Evolutionary conservation across 495 filamentous ascomycete genomes (phyloP), one percentile per base, ranked within the genome.

Genomic region (Neurospora africana): DNA sequence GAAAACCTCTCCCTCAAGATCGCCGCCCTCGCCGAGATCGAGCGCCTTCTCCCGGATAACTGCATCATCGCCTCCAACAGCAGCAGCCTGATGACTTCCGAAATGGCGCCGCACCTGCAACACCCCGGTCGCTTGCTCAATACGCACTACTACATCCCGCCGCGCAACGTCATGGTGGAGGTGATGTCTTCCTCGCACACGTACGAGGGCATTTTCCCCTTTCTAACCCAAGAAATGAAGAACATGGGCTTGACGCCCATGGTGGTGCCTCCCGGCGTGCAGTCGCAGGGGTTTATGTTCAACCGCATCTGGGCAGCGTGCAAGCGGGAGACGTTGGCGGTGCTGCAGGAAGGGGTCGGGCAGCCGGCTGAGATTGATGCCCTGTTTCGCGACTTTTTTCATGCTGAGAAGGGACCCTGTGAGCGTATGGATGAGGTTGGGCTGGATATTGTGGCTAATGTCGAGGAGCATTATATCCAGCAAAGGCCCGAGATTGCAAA

Each of bases 221-320:
- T 86, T 41, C 38, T 89, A 74, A 78, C 74, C 0, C 72, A 76
- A 23, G 73, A 82, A 71, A 80, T 84, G 78, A 73, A 76, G 11
- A 81, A 83, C 41, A 81, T 84, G 53, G 88, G 84, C 1, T 74
- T 84, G 19, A 68, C 58, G 10, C 85, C 86, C 70, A 41, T 82
- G 76, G 75, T 77, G 70, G 74, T 86, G 3, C 79, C 80, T 13
- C 75, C 77, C 1, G 76, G 70, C 4, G 71, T 79, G 39, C 78
- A 89, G 75, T 86, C 83, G 4, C 83, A 79, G 19, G 88, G 88
- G 71, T 85, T 89, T 70, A 83, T 90, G 23, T 87, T 89, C 78
- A 87, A 89, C 71, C 84, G 88, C 7, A 82, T 90, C 58, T 90
- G 87, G 87, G 87, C 83, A 0, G 87, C 87, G 5, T 78, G 86